Evolutionary conservation across 2,329 filamentous ascomycete species (phyloP).

Genomic region (Sclerotinia minor): DNA sequence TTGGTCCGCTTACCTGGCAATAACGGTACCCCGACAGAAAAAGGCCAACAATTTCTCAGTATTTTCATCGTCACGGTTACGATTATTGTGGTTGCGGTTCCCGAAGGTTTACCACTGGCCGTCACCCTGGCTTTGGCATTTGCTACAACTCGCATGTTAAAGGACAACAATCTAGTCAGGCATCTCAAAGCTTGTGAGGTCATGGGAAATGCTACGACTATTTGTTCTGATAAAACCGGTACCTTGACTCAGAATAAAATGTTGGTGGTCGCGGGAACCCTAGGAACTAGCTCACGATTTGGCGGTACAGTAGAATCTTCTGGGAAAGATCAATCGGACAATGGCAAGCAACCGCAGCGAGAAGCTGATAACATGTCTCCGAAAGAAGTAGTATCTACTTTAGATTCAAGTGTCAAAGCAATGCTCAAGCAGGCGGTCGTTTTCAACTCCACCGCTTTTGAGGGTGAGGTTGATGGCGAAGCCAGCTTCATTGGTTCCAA

Average conservation of each 20-base stretch:
- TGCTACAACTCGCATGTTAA: conserved; percentile 66
- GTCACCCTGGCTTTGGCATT: conserved; percentile 69
- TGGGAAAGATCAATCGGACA: conserved; percentile 30
- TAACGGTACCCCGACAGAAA: conserved; percentile 50
- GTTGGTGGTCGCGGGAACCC: conserved; percentile 71
- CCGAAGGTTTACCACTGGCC: conserved; percentile 65
- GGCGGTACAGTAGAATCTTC: conserved; percentile 43
- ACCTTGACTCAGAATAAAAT: conserved; percentile 75
- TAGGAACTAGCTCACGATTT: conserved; percentile 61
- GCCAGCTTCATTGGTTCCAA: conserved; percentile 70
- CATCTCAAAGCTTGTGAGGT: conserved; percentile 67
- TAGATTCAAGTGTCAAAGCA: conserved; percentile 35
- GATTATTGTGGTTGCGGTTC: conserved; percentile 68
- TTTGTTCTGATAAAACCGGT: conserved; percentile 79
- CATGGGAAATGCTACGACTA: conserved; percentile 71
- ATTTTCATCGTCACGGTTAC: conserved; percentile 66
- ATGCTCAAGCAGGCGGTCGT: conserved; percentile 64
- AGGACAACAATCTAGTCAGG: conserved; percentile 70
- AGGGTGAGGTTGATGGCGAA: conserved; percentile 61
- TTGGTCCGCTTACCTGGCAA: conserved; percentile 59
- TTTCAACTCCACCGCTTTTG: conserved; percentile 70
- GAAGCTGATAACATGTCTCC: conserved; percentile 36
- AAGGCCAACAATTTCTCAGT: conserved; percentile 61
- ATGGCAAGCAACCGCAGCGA: conserved; percentile 34
- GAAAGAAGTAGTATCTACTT: conserved; percentile 38